These are phyloP conservation scores for Gastrodia elata DNA, from an alignment of 106 monocot genomes.

Conservation along the genomic window DNA sequence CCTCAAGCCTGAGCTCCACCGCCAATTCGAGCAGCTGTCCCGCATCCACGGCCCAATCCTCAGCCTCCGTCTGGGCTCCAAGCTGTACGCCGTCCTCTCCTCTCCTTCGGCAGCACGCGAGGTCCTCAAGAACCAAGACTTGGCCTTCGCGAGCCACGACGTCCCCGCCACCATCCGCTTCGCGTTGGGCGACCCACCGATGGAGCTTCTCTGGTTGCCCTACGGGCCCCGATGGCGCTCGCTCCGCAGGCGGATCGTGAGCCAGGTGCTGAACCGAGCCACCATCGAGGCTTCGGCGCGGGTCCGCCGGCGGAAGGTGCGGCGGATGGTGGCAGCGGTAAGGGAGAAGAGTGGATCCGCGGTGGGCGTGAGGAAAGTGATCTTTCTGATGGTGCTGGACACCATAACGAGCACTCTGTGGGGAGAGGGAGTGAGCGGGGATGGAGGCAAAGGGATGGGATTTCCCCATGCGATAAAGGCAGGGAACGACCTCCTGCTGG, in stretches of 20 bases:
- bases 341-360: not conserved
- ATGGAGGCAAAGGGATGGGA: conserved; percentile 9
- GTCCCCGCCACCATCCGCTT: conserved; percentile 25
- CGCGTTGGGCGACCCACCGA: conserved; percentile 16
- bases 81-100: conserved; percentile 28
- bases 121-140: conserved; percentile 29
- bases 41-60: conserved; percentile 30
- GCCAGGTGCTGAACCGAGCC: conserved; percentile 30
- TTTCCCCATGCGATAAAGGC: conserved; percentile 28
- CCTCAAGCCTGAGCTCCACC: conserved; percentile 31
- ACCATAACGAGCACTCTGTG: no score
- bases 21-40: conserved; percentile 31
- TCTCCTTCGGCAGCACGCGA: conserved; percentile 21
- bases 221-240: conserved; percentile 48
- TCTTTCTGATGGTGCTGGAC: not conserved
- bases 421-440: not conserved
- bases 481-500: conserved; percentile 23
- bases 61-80: conserved; percentile 32
- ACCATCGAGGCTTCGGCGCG: conserved; percentile 28
- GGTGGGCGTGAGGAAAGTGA: not conserved
- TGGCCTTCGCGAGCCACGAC: conserved; percentile 39
- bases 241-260: conserved; percentile 43
- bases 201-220: conserved; percentile 32
- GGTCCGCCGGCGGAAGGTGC: conserved; percentile 34
- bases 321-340: not conserved